A percentile compares a stretch with the other conserved stretches of the same genome.
phyloP scores from a whole-genome alignment of 768 basidiomycete species.

The Boletus insuetus region DNA sequence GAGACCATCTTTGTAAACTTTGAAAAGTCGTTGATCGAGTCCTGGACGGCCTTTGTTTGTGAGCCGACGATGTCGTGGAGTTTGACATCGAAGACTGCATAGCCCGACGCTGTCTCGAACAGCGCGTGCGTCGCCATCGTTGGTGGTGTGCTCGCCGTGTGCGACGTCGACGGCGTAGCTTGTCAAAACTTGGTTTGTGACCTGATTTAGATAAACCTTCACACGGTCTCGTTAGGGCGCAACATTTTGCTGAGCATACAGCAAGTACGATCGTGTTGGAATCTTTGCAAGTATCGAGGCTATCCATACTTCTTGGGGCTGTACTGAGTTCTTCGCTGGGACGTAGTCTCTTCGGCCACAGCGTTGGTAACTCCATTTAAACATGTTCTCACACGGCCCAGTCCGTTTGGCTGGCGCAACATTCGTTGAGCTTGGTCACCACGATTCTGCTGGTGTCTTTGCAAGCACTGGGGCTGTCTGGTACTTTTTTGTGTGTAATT shows the following conservation, averaged over 20 bases:
- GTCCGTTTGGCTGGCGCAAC: no score
- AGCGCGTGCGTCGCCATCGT: slow-evolving; percentile 79
- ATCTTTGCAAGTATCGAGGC: no score
- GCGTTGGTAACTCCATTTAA: not conserved
- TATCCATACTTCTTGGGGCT: no score
- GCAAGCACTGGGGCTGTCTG: not conserved
- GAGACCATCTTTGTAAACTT: slow-evolving; percentile 94
- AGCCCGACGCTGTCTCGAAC: slow-evolving; percentile 92
- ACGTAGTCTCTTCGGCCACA: no score
- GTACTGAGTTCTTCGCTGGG: no score
- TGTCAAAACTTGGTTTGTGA: slow-evolving; percentile 22
- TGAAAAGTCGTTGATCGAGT: slow-evolving; percentile 79
- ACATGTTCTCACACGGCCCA: slow-evolving; percentile 3
- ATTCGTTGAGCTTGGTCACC: no score
- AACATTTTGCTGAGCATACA: no score
- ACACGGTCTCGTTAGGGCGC: not conserved
- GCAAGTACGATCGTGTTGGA: no score
- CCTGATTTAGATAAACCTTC: slow-evolving; percentile 1
- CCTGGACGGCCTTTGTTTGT: slow-evolving; percentile 74
- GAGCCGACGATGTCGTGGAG: slow-evolving; percentile 86
- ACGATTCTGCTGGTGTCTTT: no score
- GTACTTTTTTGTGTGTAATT: not conserved
- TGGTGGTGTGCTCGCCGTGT: slow-evolving; percentile 29
- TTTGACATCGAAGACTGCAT: slow-evolving; percentile 88
- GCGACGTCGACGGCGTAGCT: slow-evolving; percentile 28